Base-by-base conservation (phyloP, 2,329 filamentous ascomycete genomes). In the Aspergillus costaricaensis region DNA sequence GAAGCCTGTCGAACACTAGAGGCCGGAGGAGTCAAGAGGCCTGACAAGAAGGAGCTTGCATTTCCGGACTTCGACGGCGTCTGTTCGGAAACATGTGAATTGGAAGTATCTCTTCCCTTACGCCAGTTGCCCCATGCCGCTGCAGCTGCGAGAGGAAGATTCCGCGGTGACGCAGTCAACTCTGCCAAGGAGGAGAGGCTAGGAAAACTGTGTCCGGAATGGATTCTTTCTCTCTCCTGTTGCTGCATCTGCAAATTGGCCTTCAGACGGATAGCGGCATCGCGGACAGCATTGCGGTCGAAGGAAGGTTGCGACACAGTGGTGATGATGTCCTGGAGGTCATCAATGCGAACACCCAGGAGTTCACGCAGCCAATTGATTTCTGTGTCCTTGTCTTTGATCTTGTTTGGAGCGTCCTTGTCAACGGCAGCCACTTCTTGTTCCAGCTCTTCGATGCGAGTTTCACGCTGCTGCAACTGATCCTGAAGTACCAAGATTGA, bases 41-140 rank as follows among this genome's bases (percentile, higher is more conserved):
- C 93, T 0, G 89, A 89, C 19, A 93, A 81, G 62, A 92, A 88
- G 52, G 82, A 86, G 57, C 85, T 82, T 1, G 87, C 82, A 4
- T 69, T 75, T 61, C 76, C 83, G 47, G 80, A 80, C 68, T 85
- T 87, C 8, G 88, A 88, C 5, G 88, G 88, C 0, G 88, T 90
- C 48, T 74, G 79, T 67, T 80, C 74, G 14, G 70, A 73, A 30
- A 70, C 32, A 21, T 68, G 67, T 55, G 86, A 81, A 47, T 83
- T 80, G 15, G 79, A 77, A 5, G 78, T 78, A 58, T 86, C 85
- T 68, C 82, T 84, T 15, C 84, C 86, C 73, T 90, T 94, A 55
- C 93, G 88, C 94, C 94, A 97, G 76, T 89, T 96, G 50, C 92
- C 93, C 86, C 93, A 96, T n/a, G 92, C 94, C n/a, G 92, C 92